Percentiles rank a stretch among this genome's conserved stretches.
Evolutionary conservation across 2,329 filamentous ascomycete species (phyloP).

Genomic region (Annulohypoxylon truncatum): DNA sequence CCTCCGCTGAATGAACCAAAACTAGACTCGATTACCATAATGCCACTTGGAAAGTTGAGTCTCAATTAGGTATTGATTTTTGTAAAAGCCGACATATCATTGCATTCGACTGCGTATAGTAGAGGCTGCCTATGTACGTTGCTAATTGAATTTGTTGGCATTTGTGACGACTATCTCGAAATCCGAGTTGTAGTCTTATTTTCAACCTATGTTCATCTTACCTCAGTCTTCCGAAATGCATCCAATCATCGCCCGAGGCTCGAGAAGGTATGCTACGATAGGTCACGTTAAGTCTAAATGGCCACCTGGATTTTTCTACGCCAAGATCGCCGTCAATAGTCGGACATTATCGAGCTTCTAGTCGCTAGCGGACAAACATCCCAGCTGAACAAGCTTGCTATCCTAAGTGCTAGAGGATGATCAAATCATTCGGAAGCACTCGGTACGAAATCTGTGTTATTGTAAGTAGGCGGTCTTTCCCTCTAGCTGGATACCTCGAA

Average conservation of each 20-base stretch:
- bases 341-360: neutral
- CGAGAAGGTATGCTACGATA: neutral
- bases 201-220: neutral
- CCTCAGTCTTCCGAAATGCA: neutral
- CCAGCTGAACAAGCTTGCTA: neutral
- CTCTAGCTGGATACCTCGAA: neutral
- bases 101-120: neutral
- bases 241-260: neutral
- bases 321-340: constrained; percentile 6
- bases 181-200: neutral
- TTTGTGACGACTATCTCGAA: neutral
- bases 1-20: no score
- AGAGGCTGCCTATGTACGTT: neutral
- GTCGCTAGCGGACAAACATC: neutral
- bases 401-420: neutral
- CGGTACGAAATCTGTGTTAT: neutral
- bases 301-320: neutral
- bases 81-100: neutral
- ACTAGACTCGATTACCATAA: no score
- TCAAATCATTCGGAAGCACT: neutral
- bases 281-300: neutral
- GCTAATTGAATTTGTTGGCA: neutral
- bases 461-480: neutral
- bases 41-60: neutral
- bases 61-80: neutral